Base-by-base conservation (phyloP, 2,329 filamentous ascomycete species). In the Alternaria gaisen region DNA sequence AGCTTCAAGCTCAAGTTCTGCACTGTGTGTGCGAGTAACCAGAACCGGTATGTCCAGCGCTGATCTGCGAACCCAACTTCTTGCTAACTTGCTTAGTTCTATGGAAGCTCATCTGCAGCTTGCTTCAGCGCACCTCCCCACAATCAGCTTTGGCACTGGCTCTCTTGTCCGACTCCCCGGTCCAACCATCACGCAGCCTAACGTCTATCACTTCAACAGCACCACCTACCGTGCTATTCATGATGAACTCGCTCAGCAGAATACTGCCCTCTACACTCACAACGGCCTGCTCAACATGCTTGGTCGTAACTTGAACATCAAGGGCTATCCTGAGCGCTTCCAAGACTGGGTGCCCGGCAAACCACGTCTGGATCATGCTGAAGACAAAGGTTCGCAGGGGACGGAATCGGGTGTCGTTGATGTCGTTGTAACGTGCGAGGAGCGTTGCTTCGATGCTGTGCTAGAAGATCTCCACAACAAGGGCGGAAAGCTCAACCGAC, bases 81-180 rank as follows among this genome's bases (percentile, higher is more conserved):
- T 24, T 24, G 51, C 69, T 74, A 62, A 75, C 65, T 11, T 9
- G 28, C 36, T 30, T 71, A 92, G 90, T 79, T 93, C 92, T n/a
- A 98, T 99, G 95, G 95, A 98, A 85, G 94, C 94, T n/a, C 95
- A 99, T 80, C 88, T 97, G 28, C 92, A 92, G 65, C 89, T 99
- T 34, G 92, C 95, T 5, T 87, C 91, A 61, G 92, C 93, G 6
- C 70, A 77, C 48, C 98, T 95, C 74, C 95, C 95, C n/a, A 94
- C 97, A 69, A 96, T 98, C 71, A 98, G 94, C 18, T 99, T 98
- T 78, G 95, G 95, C 64, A 99, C 95, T 0, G 95, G 95, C 56
- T 97, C 93, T 18, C 88, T 97, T 18, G 95, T 99, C 69, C 92
- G 95, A 26, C 85, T 99, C 0, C 95, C 95, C 0, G 95, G 95